Percentiles rank a stretch among this genome's conserved stretches.
These are phyloP conservation scores for Astrothelium macrocarpum DNA, from an alignment of 495 filamentous ascomycete genomes.

Conservation along the genomic window DNA sequence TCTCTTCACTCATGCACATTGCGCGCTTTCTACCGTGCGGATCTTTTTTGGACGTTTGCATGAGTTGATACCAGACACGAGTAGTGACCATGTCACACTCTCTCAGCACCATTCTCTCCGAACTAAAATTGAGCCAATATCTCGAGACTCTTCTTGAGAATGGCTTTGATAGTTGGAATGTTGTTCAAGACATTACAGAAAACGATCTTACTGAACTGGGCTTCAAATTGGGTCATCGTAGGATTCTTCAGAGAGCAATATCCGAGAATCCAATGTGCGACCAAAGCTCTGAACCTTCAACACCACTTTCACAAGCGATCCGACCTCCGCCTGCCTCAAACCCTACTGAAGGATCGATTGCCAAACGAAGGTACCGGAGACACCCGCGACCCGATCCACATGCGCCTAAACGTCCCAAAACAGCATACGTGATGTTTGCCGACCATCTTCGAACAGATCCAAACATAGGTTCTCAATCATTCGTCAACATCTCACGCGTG, in stretches of 20 bases:
- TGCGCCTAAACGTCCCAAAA: slow-evolving; percentile 28
- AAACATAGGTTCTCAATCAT: slow-evolving; percentile 7
- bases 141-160: slow-evolving; percentile 11
- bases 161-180: slow-evolving; percentile 22
- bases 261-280: background rate
- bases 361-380: slow-evolving; percentile 25
- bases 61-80: background rate
- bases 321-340: background rate
- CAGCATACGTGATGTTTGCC: slow-evolving; percentile 28
- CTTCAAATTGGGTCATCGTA: slow-evolving; percentile 25
- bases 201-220: slow-evolving; percentile 19
- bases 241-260: slow-evolving; percentile 25
- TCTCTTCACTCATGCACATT: background rate
- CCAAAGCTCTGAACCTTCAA: background rate
- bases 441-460: slow-evolving; percentile 24
- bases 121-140: slow-evolving; percentile 10
- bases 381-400: slow-evolving; percentile 23
- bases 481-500: background rate
- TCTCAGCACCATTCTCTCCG: background rate
- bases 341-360: background rate
- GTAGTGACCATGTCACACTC: background rate
- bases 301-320: slow-evolving; percentile 5
- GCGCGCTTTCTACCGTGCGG: background rate
- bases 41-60: background rate
- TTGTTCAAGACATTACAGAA: slow-evolving; percentile 23